Evolutionary conservation across 192 early-diverging fungal species (phyloP).

Genomic region (Spizellomyces punctatus): DNA sequence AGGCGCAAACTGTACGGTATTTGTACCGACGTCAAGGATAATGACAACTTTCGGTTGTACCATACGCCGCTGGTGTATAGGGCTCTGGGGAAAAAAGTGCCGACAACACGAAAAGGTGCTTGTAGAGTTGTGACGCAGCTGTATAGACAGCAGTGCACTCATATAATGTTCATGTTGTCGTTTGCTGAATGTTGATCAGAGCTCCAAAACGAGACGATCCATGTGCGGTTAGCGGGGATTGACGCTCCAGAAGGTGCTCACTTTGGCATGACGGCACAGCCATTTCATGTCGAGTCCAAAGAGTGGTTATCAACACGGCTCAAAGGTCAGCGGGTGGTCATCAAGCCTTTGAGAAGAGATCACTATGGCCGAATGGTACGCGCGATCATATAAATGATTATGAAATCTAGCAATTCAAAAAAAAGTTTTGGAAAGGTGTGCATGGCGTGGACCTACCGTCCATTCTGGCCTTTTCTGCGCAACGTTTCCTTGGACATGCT

Average conservation of each 20-base stretch:
- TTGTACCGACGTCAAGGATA: conserved; percentile 18
- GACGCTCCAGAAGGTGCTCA: conserved; percentile 74
- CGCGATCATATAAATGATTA: neutral
- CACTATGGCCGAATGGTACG: conserved; percentile 65
- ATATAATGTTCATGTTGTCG: neutral
- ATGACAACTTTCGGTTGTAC: conserved; percentile 34
- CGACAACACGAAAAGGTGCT: neutral
- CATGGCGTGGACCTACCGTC: conserved; percentile 55
- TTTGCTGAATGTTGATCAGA: conserved; percentile 4
- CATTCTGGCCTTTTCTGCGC: conserved; percentile 41
- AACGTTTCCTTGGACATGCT: conserved; percentile 69
- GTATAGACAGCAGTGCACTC: too few species aligned
- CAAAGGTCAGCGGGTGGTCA: conserved; percentile 44
- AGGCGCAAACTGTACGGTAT: neutral
- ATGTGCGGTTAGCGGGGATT: conserved; percentile 67
- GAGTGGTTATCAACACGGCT: conserved; percentile 50
- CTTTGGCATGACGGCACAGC: conserved; percentile 68
- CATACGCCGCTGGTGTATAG: conserved; percentile 23
- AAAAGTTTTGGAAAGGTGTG: neutral
- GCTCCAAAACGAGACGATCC: conserved; percentile 59
- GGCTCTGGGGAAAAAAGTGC: conserved; percentile 7
- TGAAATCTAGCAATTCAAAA: neutral
- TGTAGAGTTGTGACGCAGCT: neutral
- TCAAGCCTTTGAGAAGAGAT: conserved; percentile 56
- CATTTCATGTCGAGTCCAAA: conserved; percentile 58